Evolutionary conservation across 805 yeast species (phyloP), one percentile per base, ranked within the genome.

Genomic region (Pichia ethanolica): DNA sequence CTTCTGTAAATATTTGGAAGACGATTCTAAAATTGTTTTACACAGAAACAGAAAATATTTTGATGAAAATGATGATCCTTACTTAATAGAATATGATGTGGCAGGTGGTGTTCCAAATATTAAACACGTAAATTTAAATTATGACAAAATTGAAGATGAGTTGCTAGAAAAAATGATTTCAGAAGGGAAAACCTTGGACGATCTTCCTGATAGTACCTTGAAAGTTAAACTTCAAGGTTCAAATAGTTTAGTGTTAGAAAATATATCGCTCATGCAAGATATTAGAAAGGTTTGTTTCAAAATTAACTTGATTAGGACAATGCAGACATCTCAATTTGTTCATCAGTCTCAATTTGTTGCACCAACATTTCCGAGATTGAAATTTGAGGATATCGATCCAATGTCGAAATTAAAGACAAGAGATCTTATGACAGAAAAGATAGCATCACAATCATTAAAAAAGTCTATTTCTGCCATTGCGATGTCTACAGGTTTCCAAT

Each of bases 401-500:
- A 75, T 86, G 25, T 86, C 96, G 1, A 81, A 85, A 54, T 70
- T 90, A 30, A 70, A 73, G 0, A 86, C 84, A 30, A 88, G 84
- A 54, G 93, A 89, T 53, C 64, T 71, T 10, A 70, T 73, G 60
- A 75, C 75, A 49, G 73, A 72, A n/a, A 79, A 75, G 3, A 72
- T 89, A 12, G 84, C 89, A 9, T 79, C 75, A 57, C 72, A 80
- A 1, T 79, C 86, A 0, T 67, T 93, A 69, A 74, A 79, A 55
- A 80, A 85, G 56, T 78, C 83, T 39, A 79, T 87, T 0, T 78
- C 90, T 20, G 88, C 89, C 53, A 69, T 93, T 20, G 80, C 87
- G 1, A 91, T 93, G 98, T 83, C 88, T 39, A 82, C 84, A 40
- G 99, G 99, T 0, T 93, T 87, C 69, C 98, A 93, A 67, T 71